Percentiles rank a stretch among this genome's conserved stretches.
These are phyloP conservation scores for Volvox reticuliferus DNA, from an alignment of 139 green algal genomes.

Conservation along the genomic window DNA sequence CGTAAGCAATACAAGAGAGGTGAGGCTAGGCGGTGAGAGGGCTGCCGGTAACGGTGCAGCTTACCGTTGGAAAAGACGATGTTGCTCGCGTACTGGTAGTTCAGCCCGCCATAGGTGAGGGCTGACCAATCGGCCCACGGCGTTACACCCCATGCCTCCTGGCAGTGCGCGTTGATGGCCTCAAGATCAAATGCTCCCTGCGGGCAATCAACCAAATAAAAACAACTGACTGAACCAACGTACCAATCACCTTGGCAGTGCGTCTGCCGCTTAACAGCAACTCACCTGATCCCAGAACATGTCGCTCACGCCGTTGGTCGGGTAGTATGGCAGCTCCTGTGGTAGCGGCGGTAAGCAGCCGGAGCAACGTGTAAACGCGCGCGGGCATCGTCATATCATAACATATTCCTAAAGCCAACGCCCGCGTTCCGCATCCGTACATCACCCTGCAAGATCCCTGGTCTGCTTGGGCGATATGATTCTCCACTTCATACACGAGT, in stretches of 20 bases:
- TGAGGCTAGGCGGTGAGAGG: too few relatives aligned
- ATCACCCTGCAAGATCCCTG: too few relatives aligned
- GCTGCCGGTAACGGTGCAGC: not conserved
- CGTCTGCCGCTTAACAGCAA: not conserved
- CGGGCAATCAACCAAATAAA: too few relatives aligned
- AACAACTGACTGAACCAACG: too few relatives aligned
- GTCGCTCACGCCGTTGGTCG: slow-evolving; percentile 67
- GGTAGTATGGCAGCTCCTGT: slow-evolving; percentile 66
- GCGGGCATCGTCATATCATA: too few relatives aligned
- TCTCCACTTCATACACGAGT: too few relatives aligned
- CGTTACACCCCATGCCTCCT: slow-evolving; percentile 57
- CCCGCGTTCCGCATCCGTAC: too few relatives aligned
- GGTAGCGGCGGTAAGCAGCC: not conserved
- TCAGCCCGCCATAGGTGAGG: slow-evolving; percentile 38
- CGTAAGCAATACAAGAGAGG: too few relatives aligned
- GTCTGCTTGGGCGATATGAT: too few relatives aligned
- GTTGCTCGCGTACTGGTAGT: slow-evolving; percentile 61
- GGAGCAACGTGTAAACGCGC: not conserved
- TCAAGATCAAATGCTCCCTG: slow-evolving; percentile 61
- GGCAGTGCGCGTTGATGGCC: slow-evolving; percentile 61
- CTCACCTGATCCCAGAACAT: slow-evolving; percentile 81
- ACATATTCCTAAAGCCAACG: too few relatives aligned
- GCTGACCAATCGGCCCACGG: slow-evolving; percentile 47
- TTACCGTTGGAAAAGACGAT: slow-evolving; percentile 85
- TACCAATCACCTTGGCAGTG: too few relatives aligned